Evolutionary conservation across 2,329 filamentous ascomycete genomes (phyloP), one percentile per base, ranked within the genome.

Genomic region (Sarocladiaceae sp.): DNA sequence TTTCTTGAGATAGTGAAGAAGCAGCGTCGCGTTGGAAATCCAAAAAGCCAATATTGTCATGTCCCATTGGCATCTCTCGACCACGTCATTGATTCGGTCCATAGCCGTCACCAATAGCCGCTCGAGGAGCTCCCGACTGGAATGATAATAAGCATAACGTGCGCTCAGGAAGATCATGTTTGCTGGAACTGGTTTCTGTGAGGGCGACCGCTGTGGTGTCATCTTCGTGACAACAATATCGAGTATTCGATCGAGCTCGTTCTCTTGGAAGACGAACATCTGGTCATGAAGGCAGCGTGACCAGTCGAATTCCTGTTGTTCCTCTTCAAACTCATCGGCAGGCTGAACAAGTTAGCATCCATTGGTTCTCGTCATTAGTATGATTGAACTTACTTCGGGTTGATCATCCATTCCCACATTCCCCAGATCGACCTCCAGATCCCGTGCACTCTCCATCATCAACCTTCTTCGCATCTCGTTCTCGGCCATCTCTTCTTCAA

Each of bases 381-480:
- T 3, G 18, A 13, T 23, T 22, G 22, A 23, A 58, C 79, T 61
- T 72, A 91, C 90, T 76, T 97, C 94, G 50, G 92, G 90, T 63
- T 95, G 88, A 66, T 99, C 94, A 64, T 99, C 94, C 62, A 99
- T 86, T 26, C 94, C 94, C 53, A 99, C 82, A 61, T 96, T 99
- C 12, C 93, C 94, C 52, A 99, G 71, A 63, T 99, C 94, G 37
- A 99, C 94, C 68, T 99, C 94, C 31, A 99, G 76, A 66, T 99
- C 96, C 58, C 95, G 87, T 5, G 94, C 93, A 64, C 94, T 99
- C 67, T 99, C 94, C 93, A 97, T 97, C 91, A 99, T 96, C 86
- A 99, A 92, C 28, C 94, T 83, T 57, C 93, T 82, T 65, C 93
- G 90, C 81, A 97, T 84, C 69, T 97, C 94, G 60, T 90, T 96